phyloP scores from a whole-genome alignment of 2,329 filamentous ascomycete genomes.

The Thielaviopsis ethacetica region DNA sequence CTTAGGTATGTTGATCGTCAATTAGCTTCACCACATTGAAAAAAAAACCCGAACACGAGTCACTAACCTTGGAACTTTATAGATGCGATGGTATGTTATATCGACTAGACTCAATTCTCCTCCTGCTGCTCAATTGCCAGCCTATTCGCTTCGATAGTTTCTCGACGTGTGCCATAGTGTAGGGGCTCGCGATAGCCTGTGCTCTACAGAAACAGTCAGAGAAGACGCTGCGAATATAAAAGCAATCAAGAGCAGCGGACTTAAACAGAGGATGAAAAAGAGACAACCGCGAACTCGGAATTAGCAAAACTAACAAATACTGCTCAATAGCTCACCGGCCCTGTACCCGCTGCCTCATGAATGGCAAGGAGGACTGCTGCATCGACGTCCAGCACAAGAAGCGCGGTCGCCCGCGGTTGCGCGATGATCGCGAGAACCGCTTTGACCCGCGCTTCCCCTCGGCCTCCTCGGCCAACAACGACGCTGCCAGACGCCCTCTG shows the following conservation, averaged over 20 bases:
- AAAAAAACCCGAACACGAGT: background rate
- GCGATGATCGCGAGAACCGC: conserved; percentile 50
- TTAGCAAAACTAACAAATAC: background rate
- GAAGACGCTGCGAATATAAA: background rate
- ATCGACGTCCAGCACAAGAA: conserved; percentile 80
- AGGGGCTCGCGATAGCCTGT: background rate
- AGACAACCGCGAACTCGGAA: background rate
- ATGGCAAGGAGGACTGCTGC: conserved; percentile 66
- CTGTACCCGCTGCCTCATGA: conserved; percentile 60
- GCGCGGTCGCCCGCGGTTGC: conserved; percentile 57
- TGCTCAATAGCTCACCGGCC: conserved; percentile 48
- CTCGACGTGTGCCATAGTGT: no score
- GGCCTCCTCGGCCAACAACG: conserved; percentile 17
- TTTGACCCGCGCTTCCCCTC: conserved; percentile 34
- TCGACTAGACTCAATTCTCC: conserved; percentile 17
- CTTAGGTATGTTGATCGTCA: conserved; percentile 35
- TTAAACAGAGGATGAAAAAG: background rate
- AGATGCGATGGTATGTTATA: conserved; percentile 55
- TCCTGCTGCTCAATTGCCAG: background rate
- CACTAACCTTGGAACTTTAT: conserved; percentile 5
- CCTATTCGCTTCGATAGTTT: background rate
- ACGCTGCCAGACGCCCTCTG: conserved; percentile 5
- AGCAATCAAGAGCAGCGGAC: background rate
- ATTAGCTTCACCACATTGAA: background rate
- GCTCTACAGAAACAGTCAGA: background rate